These are phyloP conservation scores for Rubroshorea leprosula DNA, from an alignment of 345 rosid genomes.

Conservation along the genomic window DNA sequence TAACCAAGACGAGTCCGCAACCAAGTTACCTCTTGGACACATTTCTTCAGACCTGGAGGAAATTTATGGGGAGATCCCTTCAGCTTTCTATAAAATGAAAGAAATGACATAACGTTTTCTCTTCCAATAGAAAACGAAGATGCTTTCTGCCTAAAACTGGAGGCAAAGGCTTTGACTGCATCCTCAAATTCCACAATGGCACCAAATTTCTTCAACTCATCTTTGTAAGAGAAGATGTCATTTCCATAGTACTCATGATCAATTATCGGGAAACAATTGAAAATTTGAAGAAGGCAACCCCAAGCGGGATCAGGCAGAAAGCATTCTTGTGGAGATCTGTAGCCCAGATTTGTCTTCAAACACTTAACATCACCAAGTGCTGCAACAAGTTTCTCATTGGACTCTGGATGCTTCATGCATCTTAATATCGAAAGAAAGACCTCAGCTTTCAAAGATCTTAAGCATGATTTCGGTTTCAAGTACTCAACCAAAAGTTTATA, in stretches of 20 bases:
- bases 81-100: constrained; percentile 42
- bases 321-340: constrained; percentile 42
- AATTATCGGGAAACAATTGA: constrained; percentile 38
- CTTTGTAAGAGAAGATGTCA: constrained; percentile 19
- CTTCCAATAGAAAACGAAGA: constrained; percentile 27
- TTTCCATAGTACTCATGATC: constrained; percentile 37
- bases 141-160: constrained; percentile 32
- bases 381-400: constrained; percentile 15
- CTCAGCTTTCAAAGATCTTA: constrained; percentile 27
- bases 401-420: constrained; percentile 24
- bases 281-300: constrained; percentile 50
- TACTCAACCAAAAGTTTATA: constrained; percentile 31
- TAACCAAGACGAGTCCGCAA: constrained; percentile 53
- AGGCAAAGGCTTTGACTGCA: constrained; percentile 34
- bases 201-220: constrained; percentile 44
- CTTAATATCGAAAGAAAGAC: constrained; percentile 37
- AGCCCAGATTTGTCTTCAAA: constrained; percentile 48
- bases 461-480: constrained; percentile 27
- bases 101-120: constrained; percentile 26
- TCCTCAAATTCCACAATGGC: constrained; percentile 39
- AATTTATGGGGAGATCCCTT: constrained; percentile 15
- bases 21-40: constrained; percentile 45
- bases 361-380: constrained; percentile 27
- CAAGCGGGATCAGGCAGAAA: constrained; percentile 48
- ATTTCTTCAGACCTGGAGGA: constrained; percentile 28